Base-by-base conservation (phyloP, 805 yeast species). In the Saturnispora gosingensis region DNA sequence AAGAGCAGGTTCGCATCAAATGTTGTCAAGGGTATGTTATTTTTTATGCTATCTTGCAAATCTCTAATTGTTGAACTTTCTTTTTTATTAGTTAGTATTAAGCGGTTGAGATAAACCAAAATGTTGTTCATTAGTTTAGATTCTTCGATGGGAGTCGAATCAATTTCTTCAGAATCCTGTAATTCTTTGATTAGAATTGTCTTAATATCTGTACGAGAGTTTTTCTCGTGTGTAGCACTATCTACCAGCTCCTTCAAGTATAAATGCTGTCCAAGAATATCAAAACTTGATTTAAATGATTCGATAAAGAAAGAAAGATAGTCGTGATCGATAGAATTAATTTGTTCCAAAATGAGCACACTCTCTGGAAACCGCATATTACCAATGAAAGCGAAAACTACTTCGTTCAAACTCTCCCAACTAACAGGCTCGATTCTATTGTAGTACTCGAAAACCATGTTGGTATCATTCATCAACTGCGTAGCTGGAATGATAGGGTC, bases 401-500 rank as follows among this genome's bases (percentile, higher is more conserved):
- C 54, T 48, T 59, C 57, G 5, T 68, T 58, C 15, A 68, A 57
- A 10, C 61, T 52, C 13, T 62, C 54, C 51, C 48, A 61, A 16
- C 66, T 43, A n/a, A 59, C 61, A 3, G 66, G 61, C 28, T 60
- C 67, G 36, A 53, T 53, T 44, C 63, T 58, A 53, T 66, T 66
- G 53, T 65, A 60, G 50, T 62, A 63, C 16, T 57, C 58, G 49
- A 56, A 62, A 3, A 62, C 69, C 7, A 45, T 16, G 3, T 55
- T 46, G 18, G 51, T 53, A 28, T 61, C 59, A 22, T 45, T 43
- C 35, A 57, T 28, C 11, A 65, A 27, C 43, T 59, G 60, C 3
- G 64, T 53, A 5, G 57, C 59, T 1, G 62, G 60, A 1, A 58
- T 45, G 3, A 54, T 57, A 9, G 59, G 53, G 7, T 47, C 40